Evolutionary conservation across 495 filamentous ascomycete species (phyloP), one percentile per base, ranked within the genome.

Genomic region (Penicillium desertorum): DNA sequence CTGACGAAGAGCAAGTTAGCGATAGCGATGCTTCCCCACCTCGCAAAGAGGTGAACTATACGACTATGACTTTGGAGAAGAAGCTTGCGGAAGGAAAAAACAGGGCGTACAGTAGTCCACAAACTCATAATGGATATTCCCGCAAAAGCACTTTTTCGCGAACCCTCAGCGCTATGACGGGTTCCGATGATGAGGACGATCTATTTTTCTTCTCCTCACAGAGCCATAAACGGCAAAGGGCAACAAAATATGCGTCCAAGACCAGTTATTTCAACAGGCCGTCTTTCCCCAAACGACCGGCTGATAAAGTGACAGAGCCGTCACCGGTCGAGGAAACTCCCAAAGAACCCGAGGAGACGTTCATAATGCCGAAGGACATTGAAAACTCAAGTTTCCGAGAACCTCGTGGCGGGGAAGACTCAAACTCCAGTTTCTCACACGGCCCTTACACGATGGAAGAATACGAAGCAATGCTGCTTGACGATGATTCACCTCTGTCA

Each of bases 321-420:
- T 48, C 27, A 4, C 45, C 29, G 20, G 23, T 25, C 32, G 17
- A 53, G n/a, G 52, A 60, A 50, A 8, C 44, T 19, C 25, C 44
- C 23, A 23, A 56, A 56, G 22, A 59, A 41, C 57, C 58, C 5
- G 58, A 63, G 20, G 52, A 63, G 7, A 62, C 50, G 2, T 74
- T 74, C 55, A 70, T 66, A 39, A 49, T 71, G 7, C 66, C 75
- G 0, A 61, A 58, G 39, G 67, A 71, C 3, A 53, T 72, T 43
- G 49, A 71, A 3, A 22, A 58, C 17, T 23, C 51, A 2, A 66
- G 57, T 46, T 62, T 67, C 25, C 41, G 41, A 20, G 66, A 62
- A 34, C 19, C 62, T 49, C 58, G 30, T 16, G 12, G 45, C 7
- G 45, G 43, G 2, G 44, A 56, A 30, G 34, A 30, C 30, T 48